Conservation (phyloP, 2,329 filamentous ascomycete species). For the Tolypocladium endophyticum region DNA sequence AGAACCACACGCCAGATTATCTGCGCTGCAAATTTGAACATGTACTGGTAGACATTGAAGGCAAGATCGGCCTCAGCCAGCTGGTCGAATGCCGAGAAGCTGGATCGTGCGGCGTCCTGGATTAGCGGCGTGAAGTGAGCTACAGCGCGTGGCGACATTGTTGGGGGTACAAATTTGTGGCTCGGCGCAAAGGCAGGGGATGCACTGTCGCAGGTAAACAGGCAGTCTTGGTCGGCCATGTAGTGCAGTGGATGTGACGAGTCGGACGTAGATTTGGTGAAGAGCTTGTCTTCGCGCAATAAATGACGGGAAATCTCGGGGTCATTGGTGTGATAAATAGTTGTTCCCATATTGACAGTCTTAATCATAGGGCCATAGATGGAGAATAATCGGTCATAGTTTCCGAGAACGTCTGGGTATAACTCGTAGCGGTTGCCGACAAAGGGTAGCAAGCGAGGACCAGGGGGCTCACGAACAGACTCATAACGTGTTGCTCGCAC, state of each 20-base stretch:
- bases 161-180: slow-evolving; percentile 49
- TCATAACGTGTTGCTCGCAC: no score
- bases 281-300: slow-evolving; percentile 34
- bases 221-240: slow-evolving; percentile 24
- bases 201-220: slow-evolving; percentile 35
- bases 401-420: slow-evolving; percentile 41
- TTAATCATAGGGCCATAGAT: slow-evolving; percentile 36
- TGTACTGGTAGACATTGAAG: slow-evolving; percentile 32
- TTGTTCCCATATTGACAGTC: slow-evolving; percentile 35
- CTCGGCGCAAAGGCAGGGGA: slow-evolving; percentile 32
- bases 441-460: slow-evolving; percentile 29
- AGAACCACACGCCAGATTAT: slow-evolving; percentile 27
- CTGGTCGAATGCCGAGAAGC: slow-evolving; percentile 33
- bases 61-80: slow-evolving; percentile 31
- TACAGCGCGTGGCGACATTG: slow-evolving; percentile 43
- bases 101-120: slow-evolving; percentile 31
- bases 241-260: slow-evolving; percentile 31
- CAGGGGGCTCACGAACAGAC: slow-evolving; percentile 21
- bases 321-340: slow-evolving; percentile 34
- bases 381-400: slow-evolving; percentile 38
- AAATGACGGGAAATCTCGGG: slow-evolving; percentile 29
- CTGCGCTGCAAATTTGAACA: slow-evolving; percentile 32
- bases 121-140: slow-evolving; percentile 45
- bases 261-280: slow-evolving; percentile 35
- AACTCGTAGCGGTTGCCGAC: slow-evolving; percentile 40